phyloP scores from a whole-genome alignment of 192 early-diverging fungal genomes.

The Backusella westeae region DNA sequence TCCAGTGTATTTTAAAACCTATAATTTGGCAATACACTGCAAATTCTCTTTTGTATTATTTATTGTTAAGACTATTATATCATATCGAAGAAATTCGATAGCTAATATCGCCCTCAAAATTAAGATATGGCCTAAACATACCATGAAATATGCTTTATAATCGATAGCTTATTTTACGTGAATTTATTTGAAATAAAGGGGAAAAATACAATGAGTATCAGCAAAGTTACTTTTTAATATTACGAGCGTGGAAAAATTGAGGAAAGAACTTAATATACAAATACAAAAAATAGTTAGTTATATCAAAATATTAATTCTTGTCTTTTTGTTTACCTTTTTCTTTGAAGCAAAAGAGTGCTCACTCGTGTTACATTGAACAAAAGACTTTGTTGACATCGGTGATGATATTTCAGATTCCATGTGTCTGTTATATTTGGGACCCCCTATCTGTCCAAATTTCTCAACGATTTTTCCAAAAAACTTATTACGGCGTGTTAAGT shows the following conservation, averaged over 20 bases:
- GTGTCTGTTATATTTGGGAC: background rate
- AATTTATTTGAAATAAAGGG: background rate
- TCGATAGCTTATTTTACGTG: background rate
- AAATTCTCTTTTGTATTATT: too few relatives aligned
- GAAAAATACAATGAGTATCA: background rate
- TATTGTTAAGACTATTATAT: too few relatives aligned
- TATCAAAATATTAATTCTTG: background rate
- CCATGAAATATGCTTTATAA: background rate
- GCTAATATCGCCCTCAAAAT: background rate
- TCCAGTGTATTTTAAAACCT: too few relatives aligned
- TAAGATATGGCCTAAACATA: background rate
- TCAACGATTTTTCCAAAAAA: constrained; percentile 15
- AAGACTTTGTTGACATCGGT: background rate
- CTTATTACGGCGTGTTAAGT: constrained; percentile 1
- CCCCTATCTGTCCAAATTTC: constrained; percentile 13
- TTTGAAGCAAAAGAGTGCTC: background rate
- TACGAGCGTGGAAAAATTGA: constrained; percentile 5
- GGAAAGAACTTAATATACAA: background rate
- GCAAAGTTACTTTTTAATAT: background rate
- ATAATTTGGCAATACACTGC: too few relatives aligned
- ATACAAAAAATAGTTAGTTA: background rate
- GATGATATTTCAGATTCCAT: background rate
- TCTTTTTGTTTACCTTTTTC: constrained; percentile 4
- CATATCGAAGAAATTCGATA: too few relatives aligned
- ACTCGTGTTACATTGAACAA: background rate